These are phyloP conservation scores for Gracilaria gracilis DNA, from an alignment of 23 red algal species.

Conservation along the genomic window DNA sequence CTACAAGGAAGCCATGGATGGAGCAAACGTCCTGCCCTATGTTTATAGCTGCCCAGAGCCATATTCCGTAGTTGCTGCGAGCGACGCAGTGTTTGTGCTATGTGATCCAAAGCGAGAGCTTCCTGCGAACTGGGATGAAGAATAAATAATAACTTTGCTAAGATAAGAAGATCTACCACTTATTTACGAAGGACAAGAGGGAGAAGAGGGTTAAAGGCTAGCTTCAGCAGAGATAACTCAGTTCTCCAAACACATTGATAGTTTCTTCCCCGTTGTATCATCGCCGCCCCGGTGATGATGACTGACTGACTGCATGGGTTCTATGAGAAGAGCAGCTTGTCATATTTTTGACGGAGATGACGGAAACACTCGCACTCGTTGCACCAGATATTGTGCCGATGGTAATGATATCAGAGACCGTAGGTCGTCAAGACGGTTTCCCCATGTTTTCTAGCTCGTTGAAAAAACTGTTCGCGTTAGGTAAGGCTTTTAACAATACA, in stretches of 20 bases:
- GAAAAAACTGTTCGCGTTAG: constrained; percentile 34
- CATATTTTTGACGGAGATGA: no score
- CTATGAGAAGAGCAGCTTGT: no score
- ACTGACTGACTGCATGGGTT: no score
- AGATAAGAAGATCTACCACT: not conserved
- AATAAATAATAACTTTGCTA: not conserved
- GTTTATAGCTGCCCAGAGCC: constrained; percentile 84
- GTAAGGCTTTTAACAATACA: constrained; percentile 28
- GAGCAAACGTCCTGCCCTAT: constrained; percentile 82
- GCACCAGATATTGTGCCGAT: no score
- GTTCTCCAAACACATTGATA: not conserved
- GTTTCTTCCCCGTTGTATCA: not conserved
- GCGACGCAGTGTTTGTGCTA: constrained; percentile 81
- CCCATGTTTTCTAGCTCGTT: constrained; percentile 10
- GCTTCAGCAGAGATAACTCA: not conserved
- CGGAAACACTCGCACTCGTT: no score
- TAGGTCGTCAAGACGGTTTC: not conserved
- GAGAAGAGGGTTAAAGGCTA: not conserved
- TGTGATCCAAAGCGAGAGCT: constrained; percentile 61
- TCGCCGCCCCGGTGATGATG: no score
- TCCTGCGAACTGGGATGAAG: constrained; percentile 70
- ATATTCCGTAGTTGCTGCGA: constrained; percentile 54
- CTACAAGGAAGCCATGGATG: constrained; percentile 54
- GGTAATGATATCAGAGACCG: no score
- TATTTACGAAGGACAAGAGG: not conserved